Evolutionary conservation across 208 protist genomes (phyloP), one percentile per base, ranked within the genome.

Genomic region (Strigomonas culicis): DNA sequence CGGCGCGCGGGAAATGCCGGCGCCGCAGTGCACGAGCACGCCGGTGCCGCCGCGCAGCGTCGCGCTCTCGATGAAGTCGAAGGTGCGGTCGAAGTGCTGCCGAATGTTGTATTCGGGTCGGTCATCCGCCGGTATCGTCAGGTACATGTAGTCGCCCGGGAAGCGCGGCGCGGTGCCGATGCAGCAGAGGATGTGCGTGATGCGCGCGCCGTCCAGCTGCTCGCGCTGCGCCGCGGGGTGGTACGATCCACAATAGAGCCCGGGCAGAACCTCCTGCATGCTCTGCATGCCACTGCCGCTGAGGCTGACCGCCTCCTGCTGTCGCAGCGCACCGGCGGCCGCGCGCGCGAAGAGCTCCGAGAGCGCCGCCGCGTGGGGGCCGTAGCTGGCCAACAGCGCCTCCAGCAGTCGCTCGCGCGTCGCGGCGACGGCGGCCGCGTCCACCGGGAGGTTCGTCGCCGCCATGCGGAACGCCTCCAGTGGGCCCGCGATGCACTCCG

Each of bases 21-120:
- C 86, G 0, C 86, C 89, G 57, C 89, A 95, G 63, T 95, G 89
- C 51, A 95, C 84, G 6, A 92, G 71, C 21, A 95, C 84, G 0
- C 55, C 76, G 7, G 75, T 80, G 34, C 74, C 71, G n/a, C 49
- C 36, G 39, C 68, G 65, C 15, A 81, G 73, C 13, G 88, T 39
- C 28, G 82, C 84, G 3, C 75, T 74, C 51, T 92, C 82, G 51
- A 93, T 91, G 67, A 93, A 95, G 27, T 84, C 73, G 60, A 82
- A 89, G 4, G 83, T 85, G 21, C 61, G 66, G 6, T 36, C 59
- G 49, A 95, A 90, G 70, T 81, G 76, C 1, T 41, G 65, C 21
- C 52, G 6, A n/a, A 93, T 84, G 52, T 87, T 68, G 56, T 78
- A 90, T 13, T 52, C 65, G 0, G 75, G 43, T 2, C 27, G 51